phyloP scores from a whole-genome alignment of 805 yeast species.

The Sugiyamaella chiloensis region DNA sequence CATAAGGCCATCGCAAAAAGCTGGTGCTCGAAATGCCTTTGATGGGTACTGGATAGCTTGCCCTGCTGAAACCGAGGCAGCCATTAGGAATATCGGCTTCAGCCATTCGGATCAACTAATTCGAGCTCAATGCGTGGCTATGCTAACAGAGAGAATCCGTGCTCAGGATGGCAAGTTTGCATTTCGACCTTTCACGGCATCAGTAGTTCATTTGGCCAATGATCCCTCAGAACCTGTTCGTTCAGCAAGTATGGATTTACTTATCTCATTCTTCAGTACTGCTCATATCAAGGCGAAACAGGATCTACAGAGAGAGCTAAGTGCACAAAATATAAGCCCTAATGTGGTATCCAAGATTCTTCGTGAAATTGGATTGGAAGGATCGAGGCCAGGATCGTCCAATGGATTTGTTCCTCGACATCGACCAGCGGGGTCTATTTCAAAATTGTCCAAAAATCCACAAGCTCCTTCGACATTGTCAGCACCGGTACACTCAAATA shows the following conservation, averaged over 20 bases:
- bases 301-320: slow-evolving; percentile 45
- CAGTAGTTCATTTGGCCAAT: slow-evolving; percentile 30
- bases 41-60: slow-evolving; percentile 39
- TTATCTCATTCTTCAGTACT: slow-evolving; percentile 40
- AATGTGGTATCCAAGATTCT: slow-evolving; percentile 29
- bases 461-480: not conserved
- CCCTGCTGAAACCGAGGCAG: slow-evolving; percentile 34
- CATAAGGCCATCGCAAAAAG: slow-evolving; percentile 24
- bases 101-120: slow-evolving; percentile 23
- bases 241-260: slow-evolving; percentile 29
- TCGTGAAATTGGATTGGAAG: slow-evolving; percentile 32
- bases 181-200: slow-evolving; percentile 34
- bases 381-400: not conserved
- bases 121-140: slow-evolving; percentile 26
- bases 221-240: slow-evolving; percentile 28
- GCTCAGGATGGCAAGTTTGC: slow-evolving; percentile 29
- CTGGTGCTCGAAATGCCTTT: slow-evolving; percentile 32
- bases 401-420: not conserved
- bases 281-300: slow-evolving; percentile 40
- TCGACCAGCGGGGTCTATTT: not conserved
- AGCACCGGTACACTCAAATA: not conserved
- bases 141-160: slow-evolving; percentile 28
- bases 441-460: not conserved
- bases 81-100: slow-evolving; percentile 33
- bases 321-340: slow-evolving; percentile 33